These are phyloP conservation scores for Ogataea chonburiensis DNA, from an alignment of 805 yeast species.

Conservation along the genomic window DNA sequence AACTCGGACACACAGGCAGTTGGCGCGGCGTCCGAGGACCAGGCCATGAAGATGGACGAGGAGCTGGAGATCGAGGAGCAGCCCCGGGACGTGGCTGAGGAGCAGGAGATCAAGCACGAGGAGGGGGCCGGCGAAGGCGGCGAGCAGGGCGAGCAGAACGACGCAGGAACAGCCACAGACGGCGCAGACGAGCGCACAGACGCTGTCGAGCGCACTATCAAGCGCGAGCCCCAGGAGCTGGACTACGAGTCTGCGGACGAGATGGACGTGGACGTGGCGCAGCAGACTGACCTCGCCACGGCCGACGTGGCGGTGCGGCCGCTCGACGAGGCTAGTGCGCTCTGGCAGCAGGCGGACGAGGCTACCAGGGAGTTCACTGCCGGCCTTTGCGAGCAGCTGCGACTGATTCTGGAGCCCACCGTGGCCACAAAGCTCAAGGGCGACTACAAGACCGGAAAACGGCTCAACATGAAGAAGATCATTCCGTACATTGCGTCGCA, in stretches of 20 bases:
- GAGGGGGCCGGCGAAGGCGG: slow-evolving; percentile 30
- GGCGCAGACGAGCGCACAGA: slow-evolving; percentile 5
- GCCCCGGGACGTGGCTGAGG: slow-evolving; percentile 35
- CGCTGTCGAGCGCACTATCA: slow-evolving; percentile 8
- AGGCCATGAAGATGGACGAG: slow-evolving; percentile 71
- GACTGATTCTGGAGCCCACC: slow-evolving; percentile 93
- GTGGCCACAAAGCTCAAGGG: slow-evolving; percentile 93
- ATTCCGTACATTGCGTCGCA: slow-evolving; percentile 97
- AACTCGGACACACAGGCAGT: slow-evolving; percentile 85
- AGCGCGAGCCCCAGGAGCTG: slow-evolving; percentile 47
- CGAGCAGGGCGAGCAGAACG: slow-evolving; percentile 27
- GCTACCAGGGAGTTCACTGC: slow-evolving; percentile 88
- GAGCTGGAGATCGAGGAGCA: slow-evolving; percentile 82
- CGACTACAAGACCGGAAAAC: slow-evolving; percentile 95
- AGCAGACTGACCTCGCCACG: slow-evolving; percentile 1
- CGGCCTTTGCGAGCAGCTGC: slow-evolving; percentile 84
- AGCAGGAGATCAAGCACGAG: slow-evolving; percentile 29
- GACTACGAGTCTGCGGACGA: slow-evolving; percentile 34
- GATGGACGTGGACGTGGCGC: slow-evolving; percentile 25
- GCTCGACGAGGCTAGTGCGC: slow-evolving; percentile 61
- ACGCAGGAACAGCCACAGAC: slow-evolving; percentile 27
- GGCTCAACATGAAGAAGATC: slow-evolving; percentile 95
- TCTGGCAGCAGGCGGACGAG: slow-evolving; percentile 82
- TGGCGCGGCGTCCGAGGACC: slow-evolving; percentile 84
- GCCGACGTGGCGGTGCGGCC: slow-evolving; percentile 27